A percentile compares a stretch with the other conserved stretches of the same genome.
phyloP scores from a whole-genome alignment of 2,329 filamentous ascomycete genomes.

The Epichloe elymi region DNA sequence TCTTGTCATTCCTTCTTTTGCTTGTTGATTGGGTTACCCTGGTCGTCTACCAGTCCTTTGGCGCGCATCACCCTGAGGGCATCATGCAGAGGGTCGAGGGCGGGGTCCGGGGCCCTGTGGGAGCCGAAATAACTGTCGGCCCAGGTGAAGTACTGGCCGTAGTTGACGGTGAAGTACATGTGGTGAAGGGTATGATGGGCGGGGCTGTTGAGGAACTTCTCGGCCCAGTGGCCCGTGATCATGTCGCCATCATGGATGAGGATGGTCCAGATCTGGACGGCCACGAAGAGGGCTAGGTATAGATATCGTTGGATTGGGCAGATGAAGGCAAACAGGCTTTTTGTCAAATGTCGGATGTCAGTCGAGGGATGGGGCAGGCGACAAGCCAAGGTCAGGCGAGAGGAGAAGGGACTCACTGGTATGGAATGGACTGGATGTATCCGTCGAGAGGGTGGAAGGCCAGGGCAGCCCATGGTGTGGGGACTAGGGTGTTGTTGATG shows the following conservation, averaged over 20 bases:
- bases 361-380: background rate
- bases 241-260: conserved; percentile 96
- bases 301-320: conserved; percentile 88
- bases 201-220: conserved; percentile 60
- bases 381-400: background rate
- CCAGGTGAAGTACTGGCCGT: conserved; percentile 62
- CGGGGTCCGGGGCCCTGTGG: conserved; percentile 28
- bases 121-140: conserved; percentile 13
- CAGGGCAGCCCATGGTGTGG: conserved; percentile 80
- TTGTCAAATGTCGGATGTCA: background rate
- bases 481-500: conserved; percentile 40
- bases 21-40: conserved; percentile 25
- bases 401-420: conserved; percentile 38
- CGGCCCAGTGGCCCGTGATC: conserved; percentile 70
- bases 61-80: conserved; percentile 29
- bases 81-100: conserved; percentile 30
- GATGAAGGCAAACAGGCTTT: conserved; percentile 65
- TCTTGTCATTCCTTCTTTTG: conserved; percentile 14
- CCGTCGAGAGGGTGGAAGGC: conserved; percentile 94
- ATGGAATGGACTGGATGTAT: conserved; percentile 76
- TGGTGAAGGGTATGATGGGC: conserved; percentile 80
- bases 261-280: conserved; percentile 95
- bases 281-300: conserved; percentile 74
- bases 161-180: conserved; percentile 49
- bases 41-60: conserved; percentile 31